Evolutionary conservation across 2,329 filamentous ascomycete genomes (phyloP).

Genomic region (Talaromyces sp.): DNA sequence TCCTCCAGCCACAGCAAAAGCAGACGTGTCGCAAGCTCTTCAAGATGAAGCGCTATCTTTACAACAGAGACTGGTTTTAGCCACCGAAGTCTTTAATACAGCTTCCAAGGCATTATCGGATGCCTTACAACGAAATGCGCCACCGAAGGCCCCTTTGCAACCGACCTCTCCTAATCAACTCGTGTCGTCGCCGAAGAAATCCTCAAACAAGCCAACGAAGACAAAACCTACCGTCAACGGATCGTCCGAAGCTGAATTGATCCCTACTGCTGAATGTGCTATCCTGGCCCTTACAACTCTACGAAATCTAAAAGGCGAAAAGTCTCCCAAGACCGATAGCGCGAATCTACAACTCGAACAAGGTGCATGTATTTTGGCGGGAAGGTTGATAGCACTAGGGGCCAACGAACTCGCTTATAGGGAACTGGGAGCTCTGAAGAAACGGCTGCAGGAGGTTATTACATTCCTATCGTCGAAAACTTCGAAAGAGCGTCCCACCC

Average conservation of each 20-base stretch:
- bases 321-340: constrained; percentile 24
- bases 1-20: constrained; percentile 28
- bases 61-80: constrained; percentile 43
- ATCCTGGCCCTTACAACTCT: constrained; percentile 41
- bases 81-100: constrained; percentile 48
- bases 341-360: constrained; percentile 44
- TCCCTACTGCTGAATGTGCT: constrained; percentile 42
- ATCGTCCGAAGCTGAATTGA: constrained; percentile 28
- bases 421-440: constrained; percentile 42
- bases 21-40: constrained; percentile 29
- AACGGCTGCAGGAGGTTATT: constrained; percentile 36
- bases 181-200: constrained; percentile 27
- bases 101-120: constrained; percentile 46
- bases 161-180: constrained; percentile 33
- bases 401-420: constrained; percentile 43
- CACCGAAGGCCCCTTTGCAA: constrained; percentile 27
- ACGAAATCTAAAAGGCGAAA: constrained; percentile 35
- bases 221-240: constrained; percentile 10
- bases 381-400: constrained; percentile 42
- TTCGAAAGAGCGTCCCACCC: constrained; percentile 22
- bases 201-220: constrained; percentile 16
- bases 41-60: constrained; percentile 33
- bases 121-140: constrained; percentile 31
- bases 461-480: constrained; percentile 13
- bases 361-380: constrained; percentile 43